Evolutionary conservation across 2,329 filamentous ascomycete genomes (phyloP).

Genomic region (Blastomyces parvus): DNA sequence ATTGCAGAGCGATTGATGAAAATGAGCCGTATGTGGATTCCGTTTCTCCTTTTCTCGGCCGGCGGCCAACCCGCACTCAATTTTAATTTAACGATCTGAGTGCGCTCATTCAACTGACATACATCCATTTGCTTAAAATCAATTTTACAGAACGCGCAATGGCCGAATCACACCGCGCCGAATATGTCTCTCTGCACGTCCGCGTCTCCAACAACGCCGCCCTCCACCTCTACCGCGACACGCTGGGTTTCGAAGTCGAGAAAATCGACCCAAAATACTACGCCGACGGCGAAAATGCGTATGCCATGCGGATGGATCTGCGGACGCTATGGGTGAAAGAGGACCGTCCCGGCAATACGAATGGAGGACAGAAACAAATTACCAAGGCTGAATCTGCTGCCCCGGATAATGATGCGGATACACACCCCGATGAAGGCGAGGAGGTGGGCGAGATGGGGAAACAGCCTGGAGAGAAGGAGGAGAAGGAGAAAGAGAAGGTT

Average conservation of each 20-base stretch:
- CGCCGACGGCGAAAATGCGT: slow-evolving; percentile 94
- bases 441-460: slow-evolving; percentile 57
- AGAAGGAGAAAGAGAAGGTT: slow-evolving; percentile 52
- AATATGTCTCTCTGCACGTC: slow-evolving; percentile 93
- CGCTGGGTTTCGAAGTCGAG: slow-evolving; percentile 77
- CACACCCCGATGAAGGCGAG: slow-evolving; percentile 46
- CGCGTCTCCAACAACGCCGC: slow-evolving; percentile 88
- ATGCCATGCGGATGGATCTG: slow-evolving; percentile 84
- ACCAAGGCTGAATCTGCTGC: slow-evolving; percentile 27
- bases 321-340: slow-evolving; percentile 39
- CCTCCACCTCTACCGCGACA: slow-evolving; percentile 84
- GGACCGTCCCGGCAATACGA: slow-evolving; percentile 34
- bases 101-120: neutral
- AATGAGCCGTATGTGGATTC: slow-evolving; percentile 65
- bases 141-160: slow-evolving; percentile 67
- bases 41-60: slow-evolving; percentile 7
- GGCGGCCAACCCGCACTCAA: neutral
- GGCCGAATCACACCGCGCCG: slow-evolving; percentile 85
- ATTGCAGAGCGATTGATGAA: slow-evolving; percentile 97
- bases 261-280: slow-evolving; percentile 55
- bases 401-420: slow-evolving; percentile 19
- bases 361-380: slow-evolving; percentile 34
- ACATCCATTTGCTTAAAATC: slow-evolving; percentile 2
- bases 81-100: neutral
- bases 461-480: slow-evolving; percentile 34